Evolutionary conservation across 1,284 basidiomycete genomes (phyloP), one percentile per base, ranked within the genome.

Genomic region (Macrocybe sp.): DNA sequence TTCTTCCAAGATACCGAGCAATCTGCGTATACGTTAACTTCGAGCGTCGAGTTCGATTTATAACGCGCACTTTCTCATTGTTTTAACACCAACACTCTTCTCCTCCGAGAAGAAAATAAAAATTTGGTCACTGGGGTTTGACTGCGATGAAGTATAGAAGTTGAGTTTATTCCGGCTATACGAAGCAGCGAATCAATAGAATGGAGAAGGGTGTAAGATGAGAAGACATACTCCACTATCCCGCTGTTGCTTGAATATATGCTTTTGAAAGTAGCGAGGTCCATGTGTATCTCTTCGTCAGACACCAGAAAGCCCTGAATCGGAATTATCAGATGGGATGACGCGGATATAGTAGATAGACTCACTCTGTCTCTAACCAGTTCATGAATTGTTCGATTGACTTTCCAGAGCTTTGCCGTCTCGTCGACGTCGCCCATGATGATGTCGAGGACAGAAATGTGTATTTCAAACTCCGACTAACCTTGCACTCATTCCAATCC

Each of bases 331-430:
- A 50, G 56, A 60, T 50, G 44, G 34, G 41, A 46, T 5, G 34
- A 41, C 33, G 37, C 10, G 45, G 41, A 30, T 31, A 47, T 40
- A 16, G 48, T 56, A 39, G 66, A 42, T n/a, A 11, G 22, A 8
- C 79, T 69, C 56, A 89, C 86, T 72, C 95, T 81, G 67, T 99
- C 97, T 62, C 87, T 83, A 51, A 96, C 91, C 49, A 99, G 84
- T 71, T 99, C 97, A 67, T 98, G 94, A 46, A 97, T 90, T 37
- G 97, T 99, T 60, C 92, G 76, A 69, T 95, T 95, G 54, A 99
- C 94, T 62, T 95, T 88, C 92, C 94, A 98, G 59, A 99, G 77
- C 62, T 87, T 84, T 45, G 92, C 83, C 46, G 79, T 76, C 64
- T 90, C 87, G 66, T 89, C 86, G 58, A 70, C 70, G 53, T 88